These are phyloP conservation scores for Talaromyces sp. DNA, from an alignment of 2,329 filamentous ascomycete species.

Conservation along the genomic window DNA sequence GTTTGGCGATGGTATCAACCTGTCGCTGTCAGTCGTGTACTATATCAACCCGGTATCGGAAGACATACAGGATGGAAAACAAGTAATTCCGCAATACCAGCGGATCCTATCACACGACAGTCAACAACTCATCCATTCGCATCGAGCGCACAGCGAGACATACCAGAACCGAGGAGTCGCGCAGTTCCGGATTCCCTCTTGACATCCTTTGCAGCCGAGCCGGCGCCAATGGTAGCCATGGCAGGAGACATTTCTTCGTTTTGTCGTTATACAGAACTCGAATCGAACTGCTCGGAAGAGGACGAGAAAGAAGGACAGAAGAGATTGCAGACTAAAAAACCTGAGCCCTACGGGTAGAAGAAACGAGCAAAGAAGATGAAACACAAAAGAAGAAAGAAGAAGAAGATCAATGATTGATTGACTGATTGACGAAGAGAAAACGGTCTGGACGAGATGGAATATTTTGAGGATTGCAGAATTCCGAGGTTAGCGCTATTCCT, in stretches of 20 bases:
- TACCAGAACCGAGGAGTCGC: constrained; percentile 87
- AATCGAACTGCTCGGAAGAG: not conserved
- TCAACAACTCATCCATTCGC: not conserved
- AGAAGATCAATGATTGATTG: constrained; percentile 4
- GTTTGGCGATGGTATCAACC: constrained; percentile 98
- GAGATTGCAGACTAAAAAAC: not conserved
- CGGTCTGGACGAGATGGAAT: not conserved
- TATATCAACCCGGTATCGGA: not conserved
- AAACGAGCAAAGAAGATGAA: not conserved
- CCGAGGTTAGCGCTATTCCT: not conserved
- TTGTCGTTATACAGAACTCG: not conserved
- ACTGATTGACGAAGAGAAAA: constrained; percentile 2
- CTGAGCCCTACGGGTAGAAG: not conserved
- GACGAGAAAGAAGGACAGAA: not conserved
- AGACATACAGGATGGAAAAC: constrained; percentile 78
- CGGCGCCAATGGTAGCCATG: constrained; percentile 34
- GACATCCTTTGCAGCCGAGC: constrained; percentile 55
- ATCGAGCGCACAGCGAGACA: constrained; percentile 18
- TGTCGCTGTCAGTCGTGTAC: constrained; percentile 34
- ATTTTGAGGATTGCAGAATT: not conserved
- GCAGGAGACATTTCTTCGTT: constrained; percentile 54
- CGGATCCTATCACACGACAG: constrained; percentile 60
- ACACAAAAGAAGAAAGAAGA: not conserved
- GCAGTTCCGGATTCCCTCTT: constrained; percentile 89
- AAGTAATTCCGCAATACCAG: constrained; percentile 87